These are phyloP conservation scores for Globomyces pollinis-pini DNA, from an alignment of 192 early-diverging fungal species.

Conservation along the genomic window DNA sequence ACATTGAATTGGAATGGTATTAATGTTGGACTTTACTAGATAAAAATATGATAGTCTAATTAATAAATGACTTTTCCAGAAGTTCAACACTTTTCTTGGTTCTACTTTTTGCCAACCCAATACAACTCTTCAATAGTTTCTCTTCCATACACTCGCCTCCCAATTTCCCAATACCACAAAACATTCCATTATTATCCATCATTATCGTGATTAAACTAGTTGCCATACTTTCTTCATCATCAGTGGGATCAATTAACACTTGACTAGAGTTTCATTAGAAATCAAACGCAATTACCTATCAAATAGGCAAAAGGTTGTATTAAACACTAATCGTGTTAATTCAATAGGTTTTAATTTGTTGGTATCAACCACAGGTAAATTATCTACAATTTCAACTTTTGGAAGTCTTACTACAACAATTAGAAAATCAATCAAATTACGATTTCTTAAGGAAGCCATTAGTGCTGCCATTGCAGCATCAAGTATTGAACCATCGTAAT, in stretches of 20 bases:
- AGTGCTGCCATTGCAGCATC: conserved; percentile 80
- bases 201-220: conserved; percentile 48
- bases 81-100: too few species aligned
- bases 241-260: conserved; percentile 51
- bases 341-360: conserved; percentile 32
- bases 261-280: background rate
- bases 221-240: conserved; percentile 57
- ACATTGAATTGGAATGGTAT: too few species aligned
- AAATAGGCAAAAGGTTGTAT: conserved; percentile 61
- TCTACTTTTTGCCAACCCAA: too few species aligned
- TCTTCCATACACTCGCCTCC: too few species aligned
- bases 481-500: conserved; percentile 83
- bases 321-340: conserved; percentile 40
- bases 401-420: background rate
- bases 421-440: conserved; percentile 29
- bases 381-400: conserved; percentile 48
- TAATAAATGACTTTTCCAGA: too few species aligned
- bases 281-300: conserved; percentile 32
- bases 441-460: conserved; percentile 64
- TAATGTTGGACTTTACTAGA: too few species aligned
- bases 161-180: conserved; percentile 48
- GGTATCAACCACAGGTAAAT: conserved; percentile 59
- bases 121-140: too few species aligned
- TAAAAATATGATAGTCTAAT: too few species aligned
- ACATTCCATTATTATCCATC: conserved; percentile 46